phyloP scores from a whole-genome alignment of 768 basidiomycete genomes.

The Leccinum imitatum region DNA sequence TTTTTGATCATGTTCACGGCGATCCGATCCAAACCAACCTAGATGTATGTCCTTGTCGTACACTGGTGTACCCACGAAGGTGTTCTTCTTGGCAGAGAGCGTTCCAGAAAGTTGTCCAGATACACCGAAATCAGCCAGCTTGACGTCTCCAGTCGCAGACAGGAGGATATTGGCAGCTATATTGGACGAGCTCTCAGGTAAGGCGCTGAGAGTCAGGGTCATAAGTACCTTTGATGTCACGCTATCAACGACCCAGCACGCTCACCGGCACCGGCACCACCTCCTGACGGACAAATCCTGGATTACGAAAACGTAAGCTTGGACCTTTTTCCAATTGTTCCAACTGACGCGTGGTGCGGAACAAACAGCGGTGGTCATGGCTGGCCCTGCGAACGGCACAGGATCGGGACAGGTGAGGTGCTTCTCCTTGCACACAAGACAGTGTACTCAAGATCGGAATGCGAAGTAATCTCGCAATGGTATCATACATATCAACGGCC shows the following conservation, averaged over 20 bases:
- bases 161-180: slow-evolving; percentile 92
- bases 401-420: slow-evolving; percentile 77
- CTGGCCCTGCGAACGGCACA: slow-evolving; percentile 75
- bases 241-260: slow-evolving; percentile 17
- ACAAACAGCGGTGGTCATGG: slow-evolving; percentile 78
- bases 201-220: neutral
- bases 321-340: neutral
- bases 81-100: slow-evolving; percentile 94
- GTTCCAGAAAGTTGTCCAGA: slow-evolving; percentile 96
- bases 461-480: too few species aligned
- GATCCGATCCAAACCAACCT: too few species aligned
- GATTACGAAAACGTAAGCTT: slow-evolving; percentile 39
- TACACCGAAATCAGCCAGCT: slow-evolving; percentile 98
- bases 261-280: too few species aligned
- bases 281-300: neutral
- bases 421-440: slow-evolving; percentile 38
- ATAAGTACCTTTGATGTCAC: slow-evolving; percentile 92
- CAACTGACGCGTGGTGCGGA: slow-evolving; percentile 41
- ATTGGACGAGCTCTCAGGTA: neutral
- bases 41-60: too few species aligned
- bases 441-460: too few species aligned
- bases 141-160: slow-evolving; percentile 91
- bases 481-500: too few species aligned
- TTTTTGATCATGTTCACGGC: neutral
- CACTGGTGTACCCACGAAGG: slow-evolving; percentile 57